Evolutionary conservation across 169 alveolate genomes (phyloP).

Genomic region (Eimeria brunetti): DNA sequence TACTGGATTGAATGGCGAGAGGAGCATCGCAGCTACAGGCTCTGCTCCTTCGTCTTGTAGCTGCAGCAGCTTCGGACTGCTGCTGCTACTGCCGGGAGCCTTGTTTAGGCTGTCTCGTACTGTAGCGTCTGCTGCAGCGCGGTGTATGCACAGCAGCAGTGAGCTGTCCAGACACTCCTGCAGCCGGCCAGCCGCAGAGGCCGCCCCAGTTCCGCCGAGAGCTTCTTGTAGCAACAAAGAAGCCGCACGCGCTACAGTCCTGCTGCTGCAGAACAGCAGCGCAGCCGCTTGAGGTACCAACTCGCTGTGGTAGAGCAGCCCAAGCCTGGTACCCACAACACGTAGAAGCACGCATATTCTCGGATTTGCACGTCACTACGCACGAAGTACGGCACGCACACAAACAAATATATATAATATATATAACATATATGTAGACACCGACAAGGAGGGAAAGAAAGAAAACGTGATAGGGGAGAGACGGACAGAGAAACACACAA

Average conservation of each 20-base stretch:
- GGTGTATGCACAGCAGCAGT: conserved; percentile 46
- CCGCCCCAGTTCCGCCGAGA: conserved; percentile 18
- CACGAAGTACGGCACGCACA: background rate
- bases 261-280: conserved; percentile 69
- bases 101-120: background rate
- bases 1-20: conserved; percentile 10
- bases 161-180: conserved; percentile 55
- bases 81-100: conserved; percentile 10
- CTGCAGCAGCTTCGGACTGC: conserved; percentile 57
- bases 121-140: conserved; percentile 34
- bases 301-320: conserved; percentile 53
- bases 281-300: conserved; percentile 66
- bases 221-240: conserved; percentile 52
- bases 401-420: background rate
- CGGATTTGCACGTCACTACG: background rate
- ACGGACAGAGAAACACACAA: background rate
- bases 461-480: background rate
- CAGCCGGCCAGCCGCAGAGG: conserved; percentile 64
- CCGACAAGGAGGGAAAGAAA: background rate
- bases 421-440: too few relatives aligned
- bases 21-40: conserved; percentile 37
- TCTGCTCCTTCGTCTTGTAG: conserved; percentile 59
- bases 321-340: conserved; percentile 47
- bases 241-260: conserved; percentile 63
- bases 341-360: background rate